phyloP scores from a whole-genome alignment of 73 alveolate species.

The Paramecium biaurelia region DNA sequence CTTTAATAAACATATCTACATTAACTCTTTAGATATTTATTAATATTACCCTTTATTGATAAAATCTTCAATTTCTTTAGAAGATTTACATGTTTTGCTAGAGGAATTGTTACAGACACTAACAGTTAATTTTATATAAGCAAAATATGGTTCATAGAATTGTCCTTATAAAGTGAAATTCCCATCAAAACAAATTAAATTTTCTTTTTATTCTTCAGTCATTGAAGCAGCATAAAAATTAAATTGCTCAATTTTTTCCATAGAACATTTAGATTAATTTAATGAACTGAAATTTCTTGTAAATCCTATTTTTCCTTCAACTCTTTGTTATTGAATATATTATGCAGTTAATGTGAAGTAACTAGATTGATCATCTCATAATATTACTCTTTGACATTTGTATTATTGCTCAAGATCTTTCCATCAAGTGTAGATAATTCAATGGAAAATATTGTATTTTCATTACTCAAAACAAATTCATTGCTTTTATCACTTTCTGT shows the following conservation, averaged over 20 bases:
- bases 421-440: neutral
- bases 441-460: slow-evolving; percentile 5
- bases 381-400: neutral
- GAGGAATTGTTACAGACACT: neutral
- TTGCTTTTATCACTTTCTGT: neutral
- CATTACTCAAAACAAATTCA: neutral
- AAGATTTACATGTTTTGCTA: neutral
- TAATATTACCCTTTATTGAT: slow-evolving; percentile 11
- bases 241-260: neutral
- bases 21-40: neutral
- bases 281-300: neutral
- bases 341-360: neutral
- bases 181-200: neutral
- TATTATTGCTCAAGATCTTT: neutral
- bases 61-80: neutral
- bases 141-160: neutral
- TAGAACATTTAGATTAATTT: neutral
- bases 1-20: neutral
- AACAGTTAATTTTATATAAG: neutral
- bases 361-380: neutral
- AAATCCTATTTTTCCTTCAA: neutral
- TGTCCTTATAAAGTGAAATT: neutral
- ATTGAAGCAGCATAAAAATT: slow-evolving; percentile 16
- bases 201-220: neutral
- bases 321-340: slow-evolving; percentile 6